Percentiles rank a stretch among this genome's conserved stretches.
These are phyloP conservation scores for Sugiyamaella qingdaonensis DNA, from an alignment of 805 yeast species.

Conservation along the genomic window DNA sequence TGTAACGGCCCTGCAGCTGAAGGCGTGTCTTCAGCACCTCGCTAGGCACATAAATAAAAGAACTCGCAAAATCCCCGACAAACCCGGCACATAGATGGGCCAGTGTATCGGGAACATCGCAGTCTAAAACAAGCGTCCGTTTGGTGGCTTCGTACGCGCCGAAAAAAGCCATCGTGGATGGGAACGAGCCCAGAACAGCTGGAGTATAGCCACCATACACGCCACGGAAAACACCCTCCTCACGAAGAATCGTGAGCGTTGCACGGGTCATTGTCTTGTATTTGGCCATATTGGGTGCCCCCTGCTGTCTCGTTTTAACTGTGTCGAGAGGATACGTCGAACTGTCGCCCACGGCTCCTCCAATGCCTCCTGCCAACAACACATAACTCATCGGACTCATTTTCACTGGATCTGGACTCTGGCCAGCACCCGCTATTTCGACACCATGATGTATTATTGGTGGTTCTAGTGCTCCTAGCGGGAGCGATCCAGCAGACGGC, in stretches of 20 bases:
- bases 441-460: constrained; percentile 3
- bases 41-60: constrained; percentile 87
- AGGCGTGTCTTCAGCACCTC: constrained; percentile 91
- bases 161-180: constrained; percentile 91
- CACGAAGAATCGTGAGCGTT: constrained; percentile 63
- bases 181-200: constrained; percentile 82
- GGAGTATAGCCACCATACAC: constrained; percentile 90
- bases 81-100: constrained; percentile 83
- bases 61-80: constrained; percentile 87
- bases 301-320: constrained; percentile 95
- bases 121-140: constrained; percentile 60
- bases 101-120: constrained; percentile 67
- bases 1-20: constrained; percentile 85
- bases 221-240: constrained; percentile 84
- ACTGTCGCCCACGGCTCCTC: constrained; percentile 90
- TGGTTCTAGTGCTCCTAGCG: constrained; percentile 6
- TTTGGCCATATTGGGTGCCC: constrained; percentile 65
- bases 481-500: constrained; percentile 6
- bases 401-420: neutral
- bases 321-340: constrained; percentile 95
- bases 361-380: constrained; percentile 86
- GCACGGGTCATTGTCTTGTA: constrained; percentile 76
- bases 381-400: constrained; percentile 27
- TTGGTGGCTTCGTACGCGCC: constrained; percentile 84
- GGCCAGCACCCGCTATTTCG: neutral